Evolutionary conservation across 2,329 filamentous ascomycete genomes (phyloP).

Genomic region (Colletotrichum lini): DNA sequence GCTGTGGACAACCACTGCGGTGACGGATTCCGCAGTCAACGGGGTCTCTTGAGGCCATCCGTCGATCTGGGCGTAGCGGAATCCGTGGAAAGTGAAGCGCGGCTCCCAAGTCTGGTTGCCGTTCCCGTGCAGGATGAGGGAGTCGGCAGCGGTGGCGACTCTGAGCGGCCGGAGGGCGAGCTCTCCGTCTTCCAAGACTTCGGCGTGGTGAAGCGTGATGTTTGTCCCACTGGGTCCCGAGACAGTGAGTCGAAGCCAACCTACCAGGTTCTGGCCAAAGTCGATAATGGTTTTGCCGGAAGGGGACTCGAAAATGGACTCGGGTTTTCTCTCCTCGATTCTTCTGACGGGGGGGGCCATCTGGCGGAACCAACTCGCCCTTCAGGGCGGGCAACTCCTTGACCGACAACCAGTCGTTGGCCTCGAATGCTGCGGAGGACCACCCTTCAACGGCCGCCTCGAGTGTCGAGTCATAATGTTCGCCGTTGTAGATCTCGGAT

Average conservation of each 20-base stretch:
- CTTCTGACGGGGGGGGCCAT: slow-evolving; percentile 61
- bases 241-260: slow-evolving; percentile 59
- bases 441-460: slow-evolving; percentile 50
- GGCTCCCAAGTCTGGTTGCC: slow-evolving; percentile 56
- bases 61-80: slow-evolving; percentile 65
- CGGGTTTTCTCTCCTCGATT: slow-evolving; percentile 49
- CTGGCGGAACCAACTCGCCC: slow-evolving; percentile 55
- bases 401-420: slow-evolving; percentile 49
- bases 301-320: slow-evolving; percentile 50
- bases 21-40: slow-evolving; percentile 44
- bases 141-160: slow-evolving; percentile 58
- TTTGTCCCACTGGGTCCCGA: slow-evolving; percentile 54
- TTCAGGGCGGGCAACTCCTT: slow-evolving; percentile 50
- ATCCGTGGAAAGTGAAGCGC: slow-evolving; percentile 67
- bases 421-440: slow-evolving; percentile 46
- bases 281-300: slow-evolving; percentile 65
- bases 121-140: slow-evolving; percentile 49
- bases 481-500: slow-evolving; percentile 67
- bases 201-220: slow-evolving; percentile 66
- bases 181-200: slow-evolving; percentile 67
- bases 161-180: slow-evolving; percentile 59
- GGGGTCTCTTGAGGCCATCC: slow-evolving; percentile 55
- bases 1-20: slow-evolving; percentile 60
- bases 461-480: slow-evolving; percentile 61
- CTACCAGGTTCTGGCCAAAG: slow-evolving; percentile 73